Percentiles rank a stretch among this genome's conserved stretches.
phyloP scores from a whole-genome alignment of 768 basidiomycete genomes.

The Leccinum barrowsii region DNA sequence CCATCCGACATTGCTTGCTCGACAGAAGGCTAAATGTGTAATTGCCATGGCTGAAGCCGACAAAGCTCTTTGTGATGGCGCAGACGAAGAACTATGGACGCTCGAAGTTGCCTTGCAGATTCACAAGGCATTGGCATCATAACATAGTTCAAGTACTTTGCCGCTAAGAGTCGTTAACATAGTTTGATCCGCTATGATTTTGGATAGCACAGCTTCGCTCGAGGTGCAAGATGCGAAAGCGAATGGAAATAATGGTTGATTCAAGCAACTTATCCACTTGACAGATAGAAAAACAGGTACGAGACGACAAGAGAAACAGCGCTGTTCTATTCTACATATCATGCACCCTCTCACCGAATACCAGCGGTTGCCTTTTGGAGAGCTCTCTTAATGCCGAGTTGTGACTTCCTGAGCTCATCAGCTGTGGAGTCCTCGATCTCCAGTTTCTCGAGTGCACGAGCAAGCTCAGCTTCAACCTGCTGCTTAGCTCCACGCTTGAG shows the following conservation, averaged over 20 bases:
- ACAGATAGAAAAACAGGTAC: constrained; percentile 14
- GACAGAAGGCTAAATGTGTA: constrained; percentile 78
- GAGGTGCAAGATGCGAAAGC: background rate
- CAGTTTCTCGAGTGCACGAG: constrained; percentile 95
- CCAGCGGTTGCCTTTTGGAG: constrained; percentile 96
- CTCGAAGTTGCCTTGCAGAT: constrained; percentile 83
- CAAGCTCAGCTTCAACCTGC: constrained; percentile 96
- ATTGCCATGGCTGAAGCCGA: constrained; percentile 92
- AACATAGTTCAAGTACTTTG: background rate
- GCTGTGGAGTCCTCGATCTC: constrained; percentile 93
- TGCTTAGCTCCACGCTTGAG: constrained; percentile 95
- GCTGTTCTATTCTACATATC: constrained; percentile 16
- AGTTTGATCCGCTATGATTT: background rate
- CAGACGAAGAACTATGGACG: constrained; percentile 95
- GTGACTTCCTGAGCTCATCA: constrained; percentile 95
- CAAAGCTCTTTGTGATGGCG: constrained; percentile 93
- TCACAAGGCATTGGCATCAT: constrained; percentile 52
- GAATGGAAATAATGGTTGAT: constrained; percentile 11
- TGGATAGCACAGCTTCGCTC: background rate
- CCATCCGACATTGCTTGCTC: constrained; percentile 76
- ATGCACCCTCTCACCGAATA: constrained; percentile 54
- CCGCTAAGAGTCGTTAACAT: background rate
- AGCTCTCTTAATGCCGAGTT: constrained; percentile 92
- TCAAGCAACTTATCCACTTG: constrained; percentile 12
- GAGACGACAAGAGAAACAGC: constrained; percentile 11